Evolutionary conservation across 1,139 yeast species (phyloP).

Genomic region (Nakaseomyces bracarensis): DNA sequence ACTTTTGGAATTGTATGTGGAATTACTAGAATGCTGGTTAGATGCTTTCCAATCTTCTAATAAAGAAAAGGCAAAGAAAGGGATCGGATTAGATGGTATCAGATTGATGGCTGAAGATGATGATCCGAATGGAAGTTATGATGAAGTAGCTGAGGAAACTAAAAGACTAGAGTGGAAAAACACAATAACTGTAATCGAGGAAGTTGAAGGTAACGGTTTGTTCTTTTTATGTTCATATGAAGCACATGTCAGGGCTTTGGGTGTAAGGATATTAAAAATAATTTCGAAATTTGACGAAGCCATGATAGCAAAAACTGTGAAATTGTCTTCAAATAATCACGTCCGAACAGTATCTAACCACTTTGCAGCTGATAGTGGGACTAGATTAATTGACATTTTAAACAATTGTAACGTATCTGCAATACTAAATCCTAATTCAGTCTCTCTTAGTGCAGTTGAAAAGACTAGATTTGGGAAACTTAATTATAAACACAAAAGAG

Average conservation of each 20-base stretch:
- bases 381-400: slow-evolving; percentile 68
- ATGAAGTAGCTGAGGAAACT: slow-evolving; percentile 31
- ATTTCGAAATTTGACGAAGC: slow-evolving; percentile 83
- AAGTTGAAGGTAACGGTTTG: slow-evolving; percentile 90
- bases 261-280: slow-evolving; percentile 62
- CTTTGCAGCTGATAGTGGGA: slow-evolving; percentile 71
- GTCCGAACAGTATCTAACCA: slow-evolving; percentile 51
- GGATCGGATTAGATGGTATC: slow-evolving; percentile 27
- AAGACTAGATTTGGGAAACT: slow-evolving; percentile 60
- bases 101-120: slow-evolving; percentile 26
- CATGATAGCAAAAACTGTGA: slow-evolving; percentile 45
- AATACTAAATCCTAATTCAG: slow-evolving; percentile 50
- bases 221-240: slow-evolving; percentile 89
- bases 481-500: slow-evolving; percentile 47
- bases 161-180: slow-evolving; percentile 74
- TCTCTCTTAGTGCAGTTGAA: slow-evolving; percentile 71
- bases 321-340: slow-evolving; percentile 33
- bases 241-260: slow-evolving; percentile 61
- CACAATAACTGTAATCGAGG: slow-evolving; percentile 78
- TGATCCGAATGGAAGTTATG: slow-evolving; percentile 12
- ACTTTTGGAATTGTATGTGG: slow-evolving; percentile 64
- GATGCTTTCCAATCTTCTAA: slow-evolving; percentile 42
- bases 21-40: slow-evolving; percentile 74
- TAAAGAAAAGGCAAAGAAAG: slow-evolving; percentile 27
- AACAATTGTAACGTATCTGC: slow-evolving; percentile 63